Evolutionary conservation across 1,284 basidiomycete species (phyloP).

Genomic region (Kwoniella shivajii): DNA sequence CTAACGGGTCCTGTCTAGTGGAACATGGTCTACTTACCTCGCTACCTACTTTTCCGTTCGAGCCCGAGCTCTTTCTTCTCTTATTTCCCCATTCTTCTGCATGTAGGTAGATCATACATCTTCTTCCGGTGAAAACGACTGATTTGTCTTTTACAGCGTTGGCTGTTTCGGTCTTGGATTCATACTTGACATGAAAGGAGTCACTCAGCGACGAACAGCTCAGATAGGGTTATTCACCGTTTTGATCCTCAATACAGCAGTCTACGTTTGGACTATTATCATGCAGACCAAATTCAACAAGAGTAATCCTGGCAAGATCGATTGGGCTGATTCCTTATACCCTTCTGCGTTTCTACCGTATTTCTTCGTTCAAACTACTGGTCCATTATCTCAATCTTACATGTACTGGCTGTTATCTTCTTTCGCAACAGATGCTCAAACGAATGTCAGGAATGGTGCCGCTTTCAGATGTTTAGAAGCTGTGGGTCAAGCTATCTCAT

Average conservation of each 20-base stretch:
- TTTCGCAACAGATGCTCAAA: slow-evolving; percentile 28
- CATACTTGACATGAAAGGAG: slow-evolving; percentile 27
- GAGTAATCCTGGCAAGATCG: slow-evolving; percentile 22
- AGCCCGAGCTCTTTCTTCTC: slow-evolving; percentile 29
- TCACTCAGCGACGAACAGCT: slow-evolving; percentile 31
- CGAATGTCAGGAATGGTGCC: slow-evolving; percentile 26
- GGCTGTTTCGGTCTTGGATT: slow-evolving; percentile 34
- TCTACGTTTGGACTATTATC: slow-evolving; percentile 33
- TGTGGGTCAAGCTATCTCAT: slow-evolving; percentile 28
- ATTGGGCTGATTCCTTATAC: slow-evolving; percentile 27
- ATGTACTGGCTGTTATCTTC: slow-evolving; percentile 39
- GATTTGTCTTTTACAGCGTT: slow-evolving; percentile 8
- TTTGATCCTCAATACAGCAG: slow-evolving; percentile 22
- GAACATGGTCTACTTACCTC: slow-evolving; percentile 30
- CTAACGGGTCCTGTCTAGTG: slow-evolving; percentile 2
- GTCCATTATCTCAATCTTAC: slow-evolving; percentile 33
- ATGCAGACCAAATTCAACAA: slow-evolving; percentile 25
- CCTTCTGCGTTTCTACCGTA: slow-evolving; percentile 31
- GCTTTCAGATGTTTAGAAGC: slow-evolving; percentile 28
- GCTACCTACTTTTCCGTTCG: slow-evolving; percentile 28
- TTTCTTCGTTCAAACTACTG: slow-evolving; percentile 36
- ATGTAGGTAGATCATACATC: slow-evolving; percentile 6
- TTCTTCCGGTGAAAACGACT: not conserved
- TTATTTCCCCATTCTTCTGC: slow-evolving; percentile 33
- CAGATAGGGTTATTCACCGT: slow-evolving; percentile 27